Evolutionary conservation across 2,329 filamentous ascomycete species (phyloP).

Genomic region (Pleurostoma richardsiae): DNA sequence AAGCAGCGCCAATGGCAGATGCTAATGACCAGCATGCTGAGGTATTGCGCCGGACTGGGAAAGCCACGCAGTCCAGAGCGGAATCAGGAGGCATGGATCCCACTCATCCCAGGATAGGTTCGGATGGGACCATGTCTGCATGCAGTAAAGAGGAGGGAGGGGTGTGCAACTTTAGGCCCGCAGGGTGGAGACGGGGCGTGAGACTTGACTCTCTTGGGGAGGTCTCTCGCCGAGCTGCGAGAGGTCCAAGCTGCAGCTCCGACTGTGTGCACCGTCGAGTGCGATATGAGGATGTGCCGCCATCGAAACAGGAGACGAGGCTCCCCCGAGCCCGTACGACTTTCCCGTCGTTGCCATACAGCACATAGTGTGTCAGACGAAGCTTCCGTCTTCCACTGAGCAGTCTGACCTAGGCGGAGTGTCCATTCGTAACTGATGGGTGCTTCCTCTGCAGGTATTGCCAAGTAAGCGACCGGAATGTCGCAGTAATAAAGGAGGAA

Average conservation of each 20-base stretch:
- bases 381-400: no score
- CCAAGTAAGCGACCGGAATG: no score
- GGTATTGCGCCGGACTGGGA: not conserved
- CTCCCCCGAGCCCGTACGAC: no score
- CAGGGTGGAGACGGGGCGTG: slow-evolving; percentile 14
- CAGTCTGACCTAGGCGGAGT: no score
- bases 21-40: slow-evolving; percentile 11
- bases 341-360: no score
- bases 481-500: no score
- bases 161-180: slow-evolving; percentile 10
- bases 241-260: slow-evolving; percentile 1
- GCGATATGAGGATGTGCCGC: no score
- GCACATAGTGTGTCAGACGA: no score
- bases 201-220: slow-evolving; percentile 9
- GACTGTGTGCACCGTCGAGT: no score
- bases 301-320: no score
- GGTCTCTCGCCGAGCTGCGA: slow-evolving; percentile 1
- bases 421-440: no score
- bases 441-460: no score
- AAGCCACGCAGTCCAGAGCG: slow-evolving; percentile 11
- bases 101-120: slow-evolving; percentile 10
- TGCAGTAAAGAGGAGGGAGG: slow-evolving; percentile 13
- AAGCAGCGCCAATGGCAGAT: slow-evolving; percentile 17
- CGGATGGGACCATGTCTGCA: slow-evolving; percentile 18
- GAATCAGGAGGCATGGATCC: slow-evolving; percentile 5